phyloP scores from a whole-genome alignment of 371 early-diverging fungal species.

The Apophysomyces ossiformis region DNA sequence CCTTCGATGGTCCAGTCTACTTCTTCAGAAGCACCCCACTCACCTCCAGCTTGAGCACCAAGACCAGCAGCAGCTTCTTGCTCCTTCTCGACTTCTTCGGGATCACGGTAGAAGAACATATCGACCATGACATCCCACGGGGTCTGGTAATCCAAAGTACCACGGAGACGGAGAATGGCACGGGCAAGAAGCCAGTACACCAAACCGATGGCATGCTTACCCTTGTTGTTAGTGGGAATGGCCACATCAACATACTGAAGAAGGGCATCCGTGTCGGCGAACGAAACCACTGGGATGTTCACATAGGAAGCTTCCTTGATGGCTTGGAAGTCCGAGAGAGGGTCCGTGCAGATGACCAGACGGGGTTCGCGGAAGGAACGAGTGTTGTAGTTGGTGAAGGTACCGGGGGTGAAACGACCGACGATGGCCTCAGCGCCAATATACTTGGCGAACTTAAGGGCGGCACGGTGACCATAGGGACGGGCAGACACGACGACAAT shows the following conservation, averaged over 20 bases:
- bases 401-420: constrained; percentile 99
- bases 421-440: constrained; percentile 98
- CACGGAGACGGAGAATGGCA: constrained; percentile 98
- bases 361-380: constrained; percentile 99
- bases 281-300: constrained; percentile 99
- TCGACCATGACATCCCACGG: constrained; percentile 97
- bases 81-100: constrained; percentile 90
- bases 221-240: constrained; percentile 99
- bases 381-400: constrained; percentile 99
- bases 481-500: constrained; percentile 96
- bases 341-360: constrained; percentile 97
- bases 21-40: constrained; percentile 36
- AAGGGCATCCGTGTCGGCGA: constrained; percentile 97
- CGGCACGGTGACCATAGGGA: constrained; percentile 98
- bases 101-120: constrained; percentile 97
- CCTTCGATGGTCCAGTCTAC: constrained; percentile 26
- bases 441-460: constrained; percentile 97
- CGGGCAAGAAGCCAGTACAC: constrained; percentile 97
- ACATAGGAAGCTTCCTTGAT: constrained; percentile 98
- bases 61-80: constrained; percentile 26
- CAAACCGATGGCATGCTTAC: constrained; percentile 97
- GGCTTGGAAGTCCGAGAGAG: constrained; percentile 98
- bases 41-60: constrained; percentile 20
- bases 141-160: constrained; percentile 79
- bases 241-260: constrained; percentile 96